Base-by-base conservation (phyloP, 2,329 filamentous ascomycete genomes). In the Reticulascus tulasneorum region DNA sequence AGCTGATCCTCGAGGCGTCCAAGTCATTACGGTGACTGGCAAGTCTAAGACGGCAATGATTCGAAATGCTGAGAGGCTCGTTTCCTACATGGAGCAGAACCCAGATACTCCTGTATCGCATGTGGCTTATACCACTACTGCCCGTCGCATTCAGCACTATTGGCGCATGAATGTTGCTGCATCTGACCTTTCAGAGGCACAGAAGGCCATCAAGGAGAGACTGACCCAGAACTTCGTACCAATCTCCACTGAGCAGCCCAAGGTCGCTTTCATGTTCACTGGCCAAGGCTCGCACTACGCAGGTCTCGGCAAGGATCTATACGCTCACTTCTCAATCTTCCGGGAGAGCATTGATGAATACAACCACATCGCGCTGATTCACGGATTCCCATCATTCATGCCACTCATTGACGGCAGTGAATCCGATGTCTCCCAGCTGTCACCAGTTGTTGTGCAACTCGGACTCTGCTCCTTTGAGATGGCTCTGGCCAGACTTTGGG, bases 91-190 rank as follows among this genome's bases (percentile, higher is more conserved):
- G 48, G 69, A 72, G 18, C 47, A 59, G 25, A 64, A 72, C 25
- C 66, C 72, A 4, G 66, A 75, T 6, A 67, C 68, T 2, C 71
- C 75, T 0, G 53, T 84, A 11, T 64, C 71, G 2, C 65, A 77
- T 40, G 58, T 86, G 2, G 73, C 81, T 0, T 86, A 86, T 56
- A 82, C 79, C 1, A 80, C 77, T 1, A 85, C 81, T 5, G 84
- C 83, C 11, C 72, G 81, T 16, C 71, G 73, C 28, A 71, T 77
- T 9, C 79, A 83, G 44, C 30, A 59, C 61, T 31, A 42, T 33
- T 47, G 42, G 41, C 49, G 34, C 38, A 64, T 77, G 54, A 69
- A 66, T 26, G 64, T 74, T 27, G 55, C 63, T 4, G 70, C 63
- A 1, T 53, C 56, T 6, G 60, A 62, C 35, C 44, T 71, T 4